Percentiles rank a stretch among this genome's conserved stretches.
phyloP scores from a whole-genome alignment of 805 yeast species.

The Metschnikowia gelsemii region DNA sequence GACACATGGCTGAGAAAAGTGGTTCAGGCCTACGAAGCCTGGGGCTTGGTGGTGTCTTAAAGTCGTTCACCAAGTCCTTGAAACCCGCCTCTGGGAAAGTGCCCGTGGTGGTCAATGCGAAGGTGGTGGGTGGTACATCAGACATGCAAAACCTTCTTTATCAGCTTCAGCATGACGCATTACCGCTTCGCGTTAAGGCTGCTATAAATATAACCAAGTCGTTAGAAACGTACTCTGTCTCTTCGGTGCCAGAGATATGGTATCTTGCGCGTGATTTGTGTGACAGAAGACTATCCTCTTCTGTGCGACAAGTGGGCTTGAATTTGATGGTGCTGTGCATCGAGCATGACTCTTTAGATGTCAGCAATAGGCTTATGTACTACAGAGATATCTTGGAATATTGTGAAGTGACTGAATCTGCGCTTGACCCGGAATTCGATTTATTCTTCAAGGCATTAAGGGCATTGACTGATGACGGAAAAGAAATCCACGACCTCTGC shows the following conservation, averaged over 20 bases:
- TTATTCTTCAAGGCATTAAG: conserved; percentile 48
- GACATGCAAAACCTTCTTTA: conserved; percentile 39
- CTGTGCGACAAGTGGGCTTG: conserved; percentile 47
- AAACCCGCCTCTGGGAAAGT: conserved; percentile 26
- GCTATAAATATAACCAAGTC: conserved; percentile 51
- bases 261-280: conserved; percentile 59
- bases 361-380: conserved; percentile 51
- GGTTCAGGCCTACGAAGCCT: conserved; percentile 19
- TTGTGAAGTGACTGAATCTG: conserved; percentile 34
- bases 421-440: conserved; percentile 51
- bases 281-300: conserved; percentile 27
- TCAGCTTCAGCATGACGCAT: conserved; percentile 38
- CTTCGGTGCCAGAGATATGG: conserved; percentile 76
- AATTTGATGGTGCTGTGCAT: conserved; percentile 57
- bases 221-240: conserved; percentile 50
- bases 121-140: conserved; percentile 45
- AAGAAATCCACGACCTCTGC: conserved; percentile 51
- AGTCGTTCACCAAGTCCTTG: conserved; percentile 39
- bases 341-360: conserved; percentile 46
- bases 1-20: conserved; percentile 8
- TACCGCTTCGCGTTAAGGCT: conserved; percentile 45
- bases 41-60: conserved; percentile 43
- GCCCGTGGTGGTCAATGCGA: conserved; percentile 37
- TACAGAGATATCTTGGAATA: conserved; percentile 55
- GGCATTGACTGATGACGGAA: conserved; percentile 51